Evolutionary conservation across 2,329 filamentous ascomycete genomes (phyloP).

Genomic region (Chalaropsis ovoidea): DNA sequence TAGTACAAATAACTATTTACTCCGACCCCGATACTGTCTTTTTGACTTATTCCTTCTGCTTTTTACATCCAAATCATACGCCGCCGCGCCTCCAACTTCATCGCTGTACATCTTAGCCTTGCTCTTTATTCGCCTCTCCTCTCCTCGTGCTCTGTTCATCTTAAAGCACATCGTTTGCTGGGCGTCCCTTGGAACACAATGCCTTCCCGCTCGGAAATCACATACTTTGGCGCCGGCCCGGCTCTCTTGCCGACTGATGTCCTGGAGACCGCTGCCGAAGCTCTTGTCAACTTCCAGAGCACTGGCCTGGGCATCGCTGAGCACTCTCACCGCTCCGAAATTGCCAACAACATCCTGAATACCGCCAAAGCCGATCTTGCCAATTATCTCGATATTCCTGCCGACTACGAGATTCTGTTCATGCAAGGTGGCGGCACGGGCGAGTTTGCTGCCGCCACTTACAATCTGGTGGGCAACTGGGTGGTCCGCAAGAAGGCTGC

Average conservation of each 20-base stretch:
- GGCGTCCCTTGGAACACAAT: slow-evolving; percentile 35
- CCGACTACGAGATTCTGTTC: slow-evolving; percentile 79
- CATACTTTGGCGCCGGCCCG: slow-evolving; percentile 85
- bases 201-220: slow-evolving; percentile 63
- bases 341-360: slow-evolving; percentile 69
- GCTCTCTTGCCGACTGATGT: slow-evolving; percentile 75
- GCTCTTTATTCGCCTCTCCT: neutral
- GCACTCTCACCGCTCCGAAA: slow-evolving; percentile 75
- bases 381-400: slow-evolving; percentile 67
- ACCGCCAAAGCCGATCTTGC: slow-evolving; percentile 65
- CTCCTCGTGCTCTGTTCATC: neutral
- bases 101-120: no score
- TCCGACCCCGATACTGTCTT: no score
- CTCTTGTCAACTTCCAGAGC: slow-evolving; percentile 70
- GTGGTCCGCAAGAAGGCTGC: slow-evolving; percentile 56
- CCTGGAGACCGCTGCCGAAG: slow-evolving; percentile 63
- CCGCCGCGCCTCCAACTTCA: no score
- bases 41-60: no score
- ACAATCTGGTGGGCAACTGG: slow-evolving; percentile 79
- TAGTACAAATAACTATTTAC: no score
- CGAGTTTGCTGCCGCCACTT: slow-evolving; percentile 72
- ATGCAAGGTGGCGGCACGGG: slow-evolving; percentile 80
- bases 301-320: slow-evolving; percentile 80
- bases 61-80: no score
- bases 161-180: no score